phyloP scores from a whole-genome alignment of 305 asterid genomes.

The Fraxinus platypoda region DNA sequence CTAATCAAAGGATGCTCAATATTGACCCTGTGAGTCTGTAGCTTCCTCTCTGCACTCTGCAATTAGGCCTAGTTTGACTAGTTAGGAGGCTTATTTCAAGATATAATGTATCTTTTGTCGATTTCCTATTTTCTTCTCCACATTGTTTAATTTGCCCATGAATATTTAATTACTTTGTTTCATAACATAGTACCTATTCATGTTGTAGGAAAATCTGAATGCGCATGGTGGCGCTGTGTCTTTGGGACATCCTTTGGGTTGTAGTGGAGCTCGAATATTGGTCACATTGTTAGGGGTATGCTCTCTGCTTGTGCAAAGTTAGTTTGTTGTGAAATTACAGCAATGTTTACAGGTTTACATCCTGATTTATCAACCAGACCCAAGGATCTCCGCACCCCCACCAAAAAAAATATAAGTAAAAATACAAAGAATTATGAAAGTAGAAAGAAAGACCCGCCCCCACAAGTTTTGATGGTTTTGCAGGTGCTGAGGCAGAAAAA shows the following conservation, averaged over 20 bases:
- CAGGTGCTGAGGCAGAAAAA: slow-evolving; percentile 75
- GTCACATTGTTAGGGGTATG: slow-evolving; percentile 79
- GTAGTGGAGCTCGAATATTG: slow-evolving; percentile 96
- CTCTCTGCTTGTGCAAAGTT: slow-evolving; percentile 13
- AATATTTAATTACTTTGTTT: slow-evolving; percentile 9
- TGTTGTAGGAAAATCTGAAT: slow-evolving; percentile 63
- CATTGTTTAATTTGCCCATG: slow-evolving; percentile 2
- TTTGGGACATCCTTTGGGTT: slow-evolving; percentile 91
- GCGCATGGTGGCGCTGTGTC: slow-evolving; percentile 94
- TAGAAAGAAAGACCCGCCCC: background rate
- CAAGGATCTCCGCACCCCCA: slow-evolving; percentile 4
- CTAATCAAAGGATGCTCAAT: slow-evolving; percentile 70
- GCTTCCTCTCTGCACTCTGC: background rate
- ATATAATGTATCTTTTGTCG: background rate
- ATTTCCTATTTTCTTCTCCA: background rate
- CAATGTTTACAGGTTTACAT: background rate
- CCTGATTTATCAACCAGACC: slow-evolving; percentile 8
- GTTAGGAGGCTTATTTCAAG: background rate
- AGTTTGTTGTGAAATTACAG: background rate
- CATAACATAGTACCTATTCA: slow-evolving; percentile 2
- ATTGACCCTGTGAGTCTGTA: slow-evolving; percentile 60
- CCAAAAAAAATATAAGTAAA: background rate
- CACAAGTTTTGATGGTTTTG: slow-evolving; percentile 16
- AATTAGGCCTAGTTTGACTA: background rate
- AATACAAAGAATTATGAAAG: background rate